Evolutionary conservation across 306 rosid genomes (phyloP), one percentile per base, ranked within the genome.

Genomic region (Cicer judaicum): DNA sequence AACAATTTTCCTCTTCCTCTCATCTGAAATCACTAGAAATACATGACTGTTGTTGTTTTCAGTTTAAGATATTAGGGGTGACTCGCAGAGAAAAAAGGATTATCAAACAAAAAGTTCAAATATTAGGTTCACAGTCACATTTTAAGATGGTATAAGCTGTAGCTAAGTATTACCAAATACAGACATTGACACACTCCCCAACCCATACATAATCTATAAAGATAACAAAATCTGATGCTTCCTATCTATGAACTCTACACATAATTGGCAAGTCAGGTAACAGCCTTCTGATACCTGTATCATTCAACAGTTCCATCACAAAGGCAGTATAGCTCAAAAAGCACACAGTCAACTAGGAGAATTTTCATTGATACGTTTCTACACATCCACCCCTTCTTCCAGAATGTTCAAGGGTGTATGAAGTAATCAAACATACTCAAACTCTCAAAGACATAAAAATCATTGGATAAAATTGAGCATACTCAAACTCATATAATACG

Each of bases 221-320:
- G 49, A 61, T 21, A 40, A 39, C 55, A 29, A 11, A 59, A 40
- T 64, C 19, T 9, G 66, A 53, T 21, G 46, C 65, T 74, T 63
- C 21, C n/a, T 7, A 5, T 36, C 63, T 11, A 74, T 74, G 15
- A 63, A 49, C 64, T 16, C 13, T 7, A 39, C 24, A 43, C 29
- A 44, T 5, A 56, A 78, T 10, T 63, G 40, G 41, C 10, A 29
- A 6, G 14, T 44, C 4, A 1, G 7, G 13, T 34, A 54, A 54
- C 36, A 60, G 11, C 68, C 38, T 61, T 74, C 16, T 8, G 48
- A 47, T 38, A 39, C 48, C 19, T 40, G 7, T 40, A 70, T n/a
- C 13, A 77, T 44, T 46, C 55, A 34, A 16, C 67, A 68, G 29
- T 46, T 46, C 47, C 61, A 77, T 67, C 75, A 60, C 40, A 15